Evolutionary conservation across 1,139 yeast species (phyloP).

Genomic region (Spathaspora sp.): DNA sequence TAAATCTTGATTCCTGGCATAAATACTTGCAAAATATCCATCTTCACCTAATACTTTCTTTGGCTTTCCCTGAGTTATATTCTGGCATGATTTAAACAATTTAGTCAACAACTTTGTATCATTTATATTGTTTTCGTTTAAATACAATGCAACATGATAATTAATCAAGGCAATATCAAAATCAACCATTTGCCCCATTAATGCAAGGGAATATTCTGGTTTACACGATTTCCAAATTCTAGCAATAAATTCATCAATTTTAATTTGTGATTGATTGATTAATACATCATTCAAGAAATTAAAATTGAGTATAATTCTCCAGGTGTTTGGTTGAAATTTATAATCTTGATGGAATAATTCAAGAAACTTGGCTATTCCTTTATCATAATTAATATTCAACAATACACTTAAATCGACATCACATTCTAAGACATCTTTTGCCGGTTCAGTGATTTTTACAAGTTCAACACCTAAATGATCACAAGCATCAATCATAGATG

Average conservation of each 20-base stretch:
- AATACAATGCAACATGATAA: constrained; percentile 22
- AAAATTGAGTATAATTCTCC: constrained; percentile 33
- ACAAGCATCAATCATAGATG: constrained; percentile 23
- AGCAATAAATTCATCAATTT: constrained; percentile 23
- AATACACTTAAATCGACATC: constrained; percentile 29
- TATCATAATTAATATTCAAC: constrained; percentile 29
- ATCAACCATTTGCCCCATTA: constrained; percentile 21
- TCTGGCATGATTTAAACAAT: constrained; percentile 12
- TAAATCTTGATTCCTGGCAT: constrained; percentile 11
- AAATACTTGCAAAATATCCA: constrained; percentile 9
- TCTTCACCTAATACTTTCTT: constrained; percentile 8
- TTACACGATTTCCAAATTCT: constrained; percentile 24
- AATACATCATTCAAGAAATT: constrained; percentile 26
- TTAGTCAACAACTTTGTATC: constrained; percentile 14
- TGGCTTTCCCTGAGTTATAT: constrained; percentile 1
- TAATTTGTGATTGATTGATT: constrained; percentile 18
- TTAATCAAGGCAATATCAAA: constrained; percentile 30
- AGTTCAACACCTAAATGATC: constrained; percentile 13
- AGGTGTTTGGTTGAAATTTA: constrained; percentile 31
- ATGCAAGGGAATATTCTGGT: constrained; percentile 13
- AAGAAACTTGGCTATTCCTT: constrained; percentile 29
- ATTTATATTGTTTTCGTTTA: constrained; percentile 11
- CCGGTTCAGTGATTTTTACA: not conserved
- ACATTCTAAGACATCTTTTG: constrained; percentile 12
- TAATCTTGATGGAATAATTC: constrained; percentile 29